Base-by-base conservation (phyloP, 169 alveolate species). In the Plasmodium relictum region DNA sequence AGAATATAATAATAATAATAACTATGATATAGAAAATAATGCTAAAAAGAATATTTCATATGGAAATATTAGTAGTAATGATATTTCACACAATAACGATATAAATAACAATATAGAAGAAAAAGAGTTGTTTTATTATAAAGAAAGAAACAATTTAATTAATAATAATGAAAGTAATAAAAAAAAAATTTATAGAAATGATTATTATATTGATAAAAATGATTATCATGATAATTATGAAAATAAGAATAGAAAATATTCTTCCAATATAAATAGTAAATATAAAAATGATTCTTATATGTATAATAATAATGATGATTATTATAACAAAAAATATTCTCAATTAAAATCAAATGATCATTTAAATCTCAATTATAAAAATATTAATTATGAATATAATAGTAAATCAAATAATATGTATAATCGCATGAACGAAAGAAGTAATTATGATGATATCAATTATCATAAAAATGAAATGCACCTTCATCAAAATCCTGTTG, bases 181-280 rank as follows among this genome's bases (percentile, higher is more conserved):
- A 8, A 44, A 66, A 37, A 39, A 66, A 8, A 66, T 66, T 0
- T 66, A 41, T 41, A 66, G 42, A 22, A 20, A 70, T 48, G 63
- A 48, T 10, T 70, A 70, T 16, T 65, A 65, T 39, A 37, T 12
- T 31, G 56, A 65, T 31, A 65, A 37, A 26, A 65, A 39, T 37
- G 48, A 14, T n/a, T 37, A 65, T 65, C 52, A n/a, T 31, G 73
- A 65, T 65, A 65, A 41, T 12, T 59, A 45, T 24, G 88, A 74
- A 5, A 41, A 59, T n/a, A 52, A 50, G 26, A 42, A 16, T n/a
- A 74, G 41, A 0, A 8, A 37, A 0, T 74, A 74, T 37, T 6
- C 88, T 9, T 44, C 73, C 58, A 58, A 12, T 26, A 52, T 31
- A 14, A 74, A 42, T 74, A 22, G 20, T 18, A 22, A 26, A 50